Evolutionary conservation across 1,139 yeast genomes (phyloP).

Genomic region (Hyphopichia buzzinii): DNA sequence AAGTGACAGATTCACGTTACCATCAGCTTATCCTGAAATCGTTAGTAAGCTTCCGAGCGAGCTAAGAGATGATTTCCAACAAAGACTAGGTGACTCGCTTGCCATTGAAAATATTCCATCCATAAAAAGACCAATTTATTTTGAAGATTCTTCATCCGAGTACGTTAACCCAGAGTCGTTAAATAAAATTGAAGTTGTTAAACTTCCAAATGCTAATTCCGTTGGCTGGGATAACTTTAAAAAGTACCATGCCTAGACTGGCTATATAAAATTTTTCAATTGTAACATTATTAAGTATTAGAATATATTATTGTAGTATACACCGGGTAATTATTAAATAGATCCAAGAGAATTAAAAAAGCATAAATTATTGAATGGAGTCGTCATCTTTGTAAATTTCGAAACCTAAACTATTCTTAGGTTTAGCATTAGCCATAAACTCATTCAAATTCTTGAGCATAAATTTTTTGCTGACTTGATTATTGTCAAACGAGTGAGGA

Average conservation of each 20-base stretch:
- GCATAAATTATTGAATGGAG: not conserved
- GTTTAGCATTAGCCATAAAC: constrained; percentile 11
- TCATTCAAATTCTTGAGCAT: constrained; percentile 12
- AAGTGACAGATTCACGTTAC: constrained; percentile 30
- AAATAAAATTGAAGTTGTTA: constrained; percentile 40
- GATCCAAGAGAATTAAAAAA: not conserved
- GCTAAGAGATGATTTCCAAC: constrained; percentile 22
- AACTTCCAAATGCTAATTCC: constrained; percentile 46
- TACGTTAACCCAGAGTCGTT: constrained; percentile 32
- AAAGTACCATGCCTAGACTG: constrained; percentile 21
- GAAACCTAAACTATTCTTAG: constrained; percentile 13
- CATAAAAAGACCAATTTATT: constrained; percentile 37
- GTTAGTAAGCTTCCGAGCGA: constrained; percentile 32
- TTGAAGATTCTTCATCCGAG: constrained; percentile 32
- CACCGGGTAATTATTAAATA: not conserved
- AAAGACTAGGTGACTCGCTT: constrained; percentile 3
- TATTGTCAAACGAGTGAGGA: not conserved
- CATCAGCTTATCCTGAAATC: constrained; percentile 35
- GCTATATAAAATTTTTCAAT: not conserved
- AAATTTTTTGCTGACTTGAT: constrained; percentile 14
- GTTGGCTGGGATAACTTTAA: constrained; percentile 48
- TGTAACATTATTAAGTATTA: not conserved
- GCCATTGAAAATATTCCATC: constrained; percentile 19
- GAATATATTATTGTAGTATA: not conserved
- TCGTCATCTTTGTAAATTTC: constrained; percentile 17